These are phyloP conservation scores for Xanthoparmelia taractica DNA, from an alignment of 495 filamentous ascomycete genomes.

Conservation along the genomic window DNA sequence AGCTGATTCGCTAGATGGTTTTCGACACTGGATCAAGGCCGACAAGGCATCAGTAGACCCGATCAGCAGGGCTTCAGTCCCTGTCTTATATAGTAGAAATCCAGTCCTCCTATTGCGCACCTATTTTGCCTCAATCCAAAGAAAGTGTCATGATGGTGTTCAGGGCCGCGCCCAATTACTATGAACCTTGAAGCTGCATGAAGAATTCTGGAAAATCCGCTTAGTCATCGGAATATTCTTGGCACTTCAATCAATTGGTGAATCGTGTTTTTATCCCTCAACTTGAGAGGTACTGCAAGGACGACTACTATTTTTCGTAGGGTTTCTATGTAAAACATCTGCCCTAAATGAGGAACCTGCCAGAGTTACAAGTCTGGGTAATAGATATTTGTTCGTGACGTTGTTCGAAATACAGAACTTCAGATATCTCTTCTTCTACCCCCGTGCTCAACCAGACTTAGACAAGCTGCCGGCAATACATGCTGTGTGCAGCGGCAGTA, in stretches of 20 bases:
- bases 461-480: not conserved
- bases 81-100: not conserved
- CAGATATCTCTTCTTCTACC: not conserved
- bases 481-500: not conserved
- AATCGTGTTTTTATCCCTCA: no score
- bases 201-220: not conserved
- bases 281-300: not conserved
- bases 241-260: not conserved
- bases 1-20: conserved; percentile 2
- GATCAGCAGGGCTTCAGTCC: not conserved
- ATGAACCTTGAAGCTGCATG: not conserved
- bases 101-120: not conserved
- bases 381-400: not conserved
- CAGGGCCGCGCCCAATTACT: not conserved
- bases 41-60: not conserved
- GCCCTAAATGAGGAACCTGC: no score
- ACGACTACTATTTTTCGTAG: not conserved
- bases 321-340: no score
- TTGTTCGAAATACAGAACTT: not conserved
- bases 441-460: not conserved
- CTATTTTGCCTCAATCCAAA: not conserved
- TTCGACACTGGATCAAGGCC: not conserved
- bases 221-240: not conserved
- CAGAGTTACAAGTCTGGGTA: no score
- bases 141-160: not conserved